These are phyloP conservation scores for Chalciporus piperatus DNA, from an alignment of 768 basidiomycete genomes.

Conservation along the genomic window DNA sequence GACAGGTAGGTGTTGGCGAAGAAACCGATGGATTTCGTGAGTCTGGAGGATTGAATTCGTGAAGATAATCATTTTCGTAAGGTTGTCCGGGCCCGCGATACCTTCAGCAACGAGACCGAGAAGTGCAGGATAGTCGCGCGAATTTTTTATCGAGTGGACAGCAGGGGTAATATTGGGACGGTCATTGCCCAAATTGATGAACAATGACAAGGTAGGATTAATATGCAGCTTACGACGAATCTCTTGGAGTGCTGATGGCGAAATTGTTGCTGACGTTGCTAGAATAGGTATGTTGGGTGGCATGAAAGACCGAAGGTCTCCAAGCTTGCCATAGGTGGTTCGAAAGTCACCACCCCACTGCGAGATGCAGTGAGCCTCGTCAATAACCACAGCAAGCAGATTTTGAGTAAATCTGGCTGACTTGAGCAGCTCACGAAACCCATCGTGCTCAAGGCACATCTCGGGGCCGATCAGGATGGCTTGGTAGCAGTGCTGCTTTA, in stretches of 20 bases:
- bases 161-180: slow-evolving; percentile 33
- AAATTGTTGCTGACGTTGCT: slow-evolving; percentile 33
- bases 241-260: slow-evolving; percentile 26
- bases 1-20: no score
- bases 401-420: no score
- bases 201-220: slow-evolving; percentile 19
- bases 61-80: slow-evolving; percentile 12
- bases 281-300: no score
- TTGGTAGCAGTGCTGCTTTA: no score
- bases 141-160: slow-evolving; percentile 20
- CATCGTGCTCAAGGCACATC: no score
- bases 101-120: slow-evolving; percentile 9
- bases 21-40: slow-evolving; percentile 9
- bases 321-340: no score
- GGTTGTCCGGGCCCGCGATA: slow-evolving; percentile 2
- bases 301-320: no score
- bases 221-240: slow-evolving; percentile 26
- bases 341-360: no score
- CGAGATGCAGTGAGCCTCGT: no score
- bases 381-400: no score
- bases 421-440: no score
- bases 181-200: slow-evolving; percentile 39
- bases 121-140: slow-evolving; percentile 25
- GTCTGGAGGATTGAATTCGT: slow-evolving; percentile 21
- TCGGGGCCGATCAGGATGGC: no score